Conservation (phyloP, 768 basidiomycete genomes). For the Tylopilus rubrobrunneus region DNA sequence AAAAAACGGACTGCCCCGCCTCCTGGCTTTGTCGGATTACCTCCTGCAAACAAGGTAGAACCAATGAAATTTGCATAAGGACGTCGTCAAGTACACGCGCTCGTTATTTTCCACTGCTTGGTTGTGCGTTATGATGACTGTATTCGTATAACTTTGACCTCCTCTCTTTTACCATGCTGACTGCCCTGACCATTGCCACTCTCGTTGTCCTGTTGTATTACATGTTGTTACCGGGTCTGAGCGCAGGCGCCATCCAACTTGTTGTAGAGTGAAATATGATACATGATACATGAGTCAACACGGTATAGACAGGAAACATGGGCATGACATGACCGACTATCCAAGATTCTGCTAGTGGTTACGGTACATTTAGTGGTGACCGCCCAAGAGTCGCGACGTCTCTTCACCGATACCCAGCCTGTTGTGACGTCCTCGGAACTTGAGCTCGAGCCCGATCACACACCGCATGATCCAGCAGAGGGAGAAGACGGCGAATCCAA, state of each 20-base stretch:
- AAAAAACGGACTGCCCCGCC: constrained; percentile 20
- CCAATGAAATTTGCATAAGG: constrained; percentile 39
- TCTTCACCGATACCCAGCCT: constrained; percentile 31
- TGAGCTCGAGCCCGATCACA: constrained; percentile 36
- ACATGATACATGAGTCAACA: constrained; percentile 4
- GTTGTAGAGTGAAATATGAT: constrained; percentile 9
- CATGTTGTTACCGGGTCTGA: constrained; percentile 5
- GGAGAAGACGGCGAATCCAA: constrained; percentile 60
- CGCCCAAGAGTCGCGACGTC: constrained; percentile 32
- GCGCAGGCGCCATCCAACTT: constrained; percentile 8
- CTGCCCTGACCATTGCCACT: constrained; percentile 7
- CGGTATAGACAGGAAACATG: constrained; percentile 3
- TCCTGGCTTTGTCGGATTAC: constrained; percentile 27
- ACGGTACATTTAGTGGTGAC: not conserved
- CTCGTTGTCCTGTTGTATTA: constrained; percentile 19
- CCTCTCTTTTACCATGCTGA: constrained; percentile 9
- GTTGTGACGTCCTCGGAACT: constrained; percentile 31
- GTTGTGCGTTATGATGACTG: constrained; percentile 6
- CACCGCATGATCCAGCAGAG: constrained; percentile 61
- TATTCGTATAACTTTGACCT: constrained; percentile 6
- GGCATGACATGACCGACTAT: not conserved
- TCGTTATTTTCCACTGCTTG: constrained; percentile 1
- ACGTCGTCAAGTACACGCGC: not conserved
- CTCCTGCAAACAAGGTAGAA: constrained; percentile 42
- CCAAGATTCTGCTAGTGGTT: not conserved